Evolutionary conservation across 1,284 basidiomycete genomes (phyloP).

Genomic region (Apiotrichum akiyoshidainum): DNA sequence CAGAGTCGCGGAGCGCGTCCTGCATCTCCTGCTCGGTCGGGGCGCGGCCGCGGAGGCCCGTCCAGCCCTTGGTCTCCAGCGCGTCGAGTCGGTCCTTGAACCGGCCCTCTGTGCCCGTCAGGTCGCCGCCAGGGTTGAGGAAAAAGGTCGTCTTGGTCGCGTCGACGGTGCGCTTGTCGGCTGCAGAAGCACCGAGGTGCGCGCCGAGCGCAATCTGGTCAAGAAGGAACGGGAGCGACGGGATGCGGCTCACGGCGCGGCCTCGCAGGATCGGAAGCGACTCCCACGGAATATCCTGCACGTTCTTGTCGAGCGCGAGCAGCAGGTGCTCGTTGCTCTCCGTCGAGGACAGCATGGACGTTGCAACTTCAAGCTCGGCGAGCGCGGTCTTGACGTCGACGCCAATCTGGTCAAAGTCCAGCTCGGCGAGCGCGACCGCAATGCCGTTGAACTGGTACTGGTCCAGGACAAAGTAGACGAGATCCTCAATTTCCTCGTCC

Average conservation of each 20-base stretch:
- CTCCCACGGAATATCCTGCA: slow-evolving; percentile 93
- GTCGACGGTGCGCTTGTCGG: slow-evolving; percentile 55
- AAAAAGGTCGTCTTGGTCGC: slow-evolving; percentile 73
- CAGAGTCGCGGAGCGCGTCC: slow-evolving; percentile 65
- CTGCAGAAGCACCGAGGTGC: slow-evolving; percentile 30
- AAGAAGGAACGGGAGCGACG: slow-evolving; percentile 79
- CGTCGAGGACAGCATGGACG: slow-evolving; percentile 12
- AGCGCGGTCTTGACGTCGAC: slow-evolving; percentile 55
- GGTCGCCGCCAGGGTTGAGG: slow-evolving; percentile 88
- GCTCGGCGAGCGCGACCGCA: slow-evolving; percentile 82
- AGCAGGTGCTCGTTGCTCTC: slow-evolving; percentile 64
- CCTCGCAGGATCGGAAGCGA: slow-evolving; percentile 82
- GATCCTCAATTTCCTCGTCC: slow-evolving; percentile 92
- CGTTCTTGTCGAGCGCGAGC: slow-evolving; percentile 83
- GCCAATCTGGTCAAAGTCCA: slow-evolving; percentile 74
- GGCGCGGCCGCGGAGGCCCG: slow-evolving; percentile 69
- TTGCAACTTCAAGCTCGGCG: slow-evolving; percentile 62
- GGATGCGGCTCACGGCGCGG: slow-evolving; percentile 83
- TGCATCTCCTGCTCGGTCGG: slow-evolving; percentile 79
- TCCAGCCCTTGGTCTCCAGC: slow-evolving; percentile 70
- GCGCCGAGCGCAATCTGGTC: slow-evolving; percentile 69
- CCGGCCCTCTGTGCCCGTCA: slow-evolving; percentile 74
- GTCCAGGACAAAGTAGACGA: slow-evolving; percentile 90
- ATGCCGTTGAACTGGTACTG: slow-evolving; percentile 89
- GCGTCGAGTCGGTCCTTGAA: slow-evolving; percentile 73